These are phyloP conservation scores for Epichloe scottii DNA, from an alignment of 2,329 filamentous ascomycete species.

Conservation along the genomic window DNA sequence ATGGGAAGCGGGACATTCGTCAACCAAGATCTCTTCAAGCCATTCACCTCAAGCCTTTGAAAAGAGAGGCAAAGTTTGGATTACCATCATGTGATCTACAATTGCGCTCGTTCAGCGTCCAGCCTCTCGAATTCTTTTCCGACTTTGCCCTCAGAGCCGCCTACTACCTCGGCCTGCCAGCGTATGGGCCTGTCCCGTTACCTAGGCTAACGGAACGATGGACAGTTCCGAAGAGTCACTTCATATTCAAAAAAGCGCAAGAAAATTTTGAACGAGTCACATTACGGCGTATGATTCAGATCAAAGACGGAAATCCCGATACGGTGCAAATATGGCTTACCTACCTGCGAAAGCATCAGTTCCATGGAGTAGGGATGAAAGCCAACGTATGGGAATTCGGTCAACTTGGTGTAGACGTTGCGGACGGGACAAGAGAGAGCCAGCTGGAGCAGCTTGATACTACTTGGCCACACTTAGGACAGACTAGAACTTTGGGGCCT, in stretches of 20 bases:
- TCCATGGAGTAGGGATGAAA: constrained; percentile 97
- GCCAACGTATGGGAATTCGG: constrained; percentile 91
- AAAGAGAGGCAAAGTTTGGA: constrained; percentile 59
- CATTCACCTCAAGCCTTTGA: constrained; percentile 73
- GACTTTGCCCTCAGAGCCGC: constrained; percentile 92
- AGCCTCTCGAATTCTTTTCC: constrained; percentile 85
- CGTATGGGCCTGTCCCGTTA: constrained; percentile 73
- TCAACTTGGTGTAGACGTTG: constrained; percentile 39
- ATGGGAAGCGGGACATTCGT: constrained; percentile 25
- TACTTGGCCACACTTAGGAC: constrained; percentile 44
- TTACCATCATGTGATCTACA: constrained; percentile 85
- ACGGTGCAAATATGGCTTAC: constrained; percentile 85
- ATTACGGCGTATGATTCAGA: constrained; percentile 73
- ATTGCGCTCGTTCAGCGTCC: constrained; percentile 77
- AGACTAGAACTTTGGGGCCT: constrained; percentile 35
- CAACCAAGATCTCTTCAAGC: constrained; percentile 73
- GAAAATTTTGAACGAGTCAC: constrained; percentile 97
- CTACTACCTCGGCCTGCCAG: constrained; percentile 82
- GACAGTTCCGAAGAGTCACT: constrained; percentile 81
- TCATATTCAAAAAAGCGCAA: constrained; percentile 94
- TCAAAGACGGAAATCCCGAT: constrained; percentile 82
- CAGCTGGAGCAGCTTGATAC: constrained; percentile 26
- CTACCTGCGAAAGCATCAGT: constrained; percentile 82
- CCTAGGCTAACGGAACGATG: constrained; percentile 82
- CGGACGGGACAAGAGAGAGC: constrained; percentile 14